phyloP scores from a whole-genome alignment of 2,329 filamentous ascomycete genomes.

The Scedosporium dehoogii region DNA sequence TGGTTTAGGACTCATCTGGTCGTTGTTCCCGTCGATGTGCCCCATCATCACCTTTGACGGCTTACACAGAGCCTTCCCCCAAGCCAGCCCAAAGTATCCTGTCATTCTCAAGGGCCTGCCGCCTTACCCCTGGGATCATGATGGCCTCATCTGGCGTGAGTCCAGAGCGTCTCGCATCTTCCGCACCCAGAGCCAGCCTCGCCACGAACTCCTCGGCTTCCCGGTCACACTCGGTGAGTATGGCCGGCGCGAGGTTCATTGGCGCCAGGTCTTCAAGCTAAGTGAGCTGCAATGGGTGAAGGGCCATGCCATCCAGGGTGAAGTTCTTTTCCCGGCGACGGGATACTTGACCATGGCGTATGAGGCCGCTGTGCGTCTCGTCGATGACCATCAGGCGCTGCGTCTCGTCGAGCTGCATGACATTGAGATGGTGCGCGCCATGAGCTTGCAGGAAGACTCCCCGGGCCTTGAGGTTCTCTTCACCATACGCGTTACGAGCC shows the following conservation, averaged over 20 bases:
- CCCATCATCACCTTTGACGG: too few species aligned
- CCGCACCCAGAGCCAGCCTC: constrained; percentile 6
- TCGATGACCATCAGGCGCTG: background rate
- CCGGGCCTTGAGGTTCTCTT: too few species aligned
- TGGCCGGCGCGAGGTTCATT: constrained; percentile 8
- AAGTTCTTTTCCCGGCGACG: constrained; percentile 25
- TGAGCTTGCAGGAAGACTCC: too few species aligned
- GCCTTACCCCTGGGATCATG: too few species aligned
- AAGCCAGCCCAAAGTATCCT: too few species aligned
- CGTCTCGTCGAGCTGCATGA: too few species aligned
- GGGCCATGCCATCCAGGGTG: constrained; percentile 14
- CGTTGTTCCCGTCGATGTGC: too few species aligned
- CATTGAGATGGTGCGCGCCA: too few species aligned
- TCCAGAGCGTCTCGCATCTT: background rate
- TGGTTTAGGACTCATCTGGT: too few species aligned
- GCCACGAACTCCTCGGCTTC: constrained; percentile 18
- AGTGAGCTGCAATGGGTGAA: constrained; percentile 21
- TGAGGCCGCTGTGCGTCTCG: constrained; percentile 1
- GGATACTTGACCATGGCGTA: constrained; percentile 24
- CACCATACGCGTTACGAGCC: background rate
- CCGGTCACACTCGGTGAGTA: background rate
- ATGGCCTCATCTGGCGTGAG: too few species aligned
- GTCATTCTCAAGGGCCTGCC: too few species aligned
- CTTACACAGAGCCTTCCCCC: too few species aligned
- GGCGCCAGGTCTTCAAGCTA: constrained; percentile 14